Percentiles rank a stretch among this genome's conserved stretches.
These are phyloP conservation scores for Clarkia xantiana DNA, from an alignment of 345 rosid species.

Conservation along the genomic window DNA sequence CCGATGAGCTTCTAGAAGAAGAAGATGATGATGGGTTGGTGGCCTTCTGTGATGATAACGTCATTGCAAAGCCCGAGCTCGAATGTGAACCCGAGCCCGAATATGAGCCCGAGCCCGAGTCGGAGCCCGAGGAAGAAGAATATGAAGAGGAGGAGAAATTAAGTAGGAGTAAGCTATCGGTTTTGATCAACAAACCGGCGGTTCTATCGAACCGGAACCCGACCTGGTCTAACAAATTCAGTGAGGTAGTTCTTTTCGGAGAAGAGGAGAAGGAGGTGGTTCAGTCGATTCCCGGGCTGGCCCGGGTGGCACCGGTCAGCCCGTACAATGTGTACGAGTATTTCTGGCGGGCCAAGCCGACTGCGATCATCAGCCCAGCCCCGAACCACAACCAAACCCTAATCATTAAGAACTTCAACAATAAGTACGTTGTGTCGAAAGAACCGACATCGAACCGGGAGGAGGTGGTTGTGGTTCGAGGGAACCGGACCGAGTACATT, in stretches of 20 bases:
- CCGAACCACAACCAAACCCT: slow-evolving; percentile 7
- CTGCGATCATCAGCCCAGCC: slow-evolving; percentile 1
- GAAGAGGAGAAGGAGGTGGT: slow-evolving; percentile 16
- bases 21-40: slow-evolving; percentile 13
- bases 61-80: slow-evolving; percentile 11
- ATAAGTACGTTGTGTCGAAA: slow-evolving; percentile 11
- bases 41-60: slow-evolving; percentile 6
- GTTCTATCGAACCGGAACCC: slow-evolving; percentile 30
- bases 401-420: slow-evolving; percentile 7
- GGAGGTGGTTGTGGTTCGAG: slow-evolving; percentile 14
- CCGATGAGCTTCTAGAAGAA: slow-evolving; percentile 10
- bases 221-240: slow-evolving; percentile 26
- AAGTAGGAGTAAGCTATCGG: slow-evolving; percentile 43
- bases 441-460: slow-evolving; percentile 10
- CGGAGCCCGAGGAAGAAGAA: slow-evolving; percentile 8
- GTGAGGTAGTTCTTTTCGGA: slow-evolving; percentile 14
- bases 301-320: slow-evolving; percentile 27
- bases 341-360: slow-evolving; percentile 39
- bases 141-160: slow-evolving; percentile 15
- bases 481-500: slow-evolving; percentile 15
- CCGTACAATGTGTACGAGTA: slow-evolving; percentile 55
- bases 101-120: slow-evolving; percentile 6
- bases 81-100: slow-evolving; percentile 10
- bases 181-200: slow-evolving; percentile 33
- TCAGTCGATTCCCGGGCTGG: slow-evolving; percentile 44